Conservation (phyloP, 2,329 filamentous ascomycete species). For the Cadophora sp. region DNA sequence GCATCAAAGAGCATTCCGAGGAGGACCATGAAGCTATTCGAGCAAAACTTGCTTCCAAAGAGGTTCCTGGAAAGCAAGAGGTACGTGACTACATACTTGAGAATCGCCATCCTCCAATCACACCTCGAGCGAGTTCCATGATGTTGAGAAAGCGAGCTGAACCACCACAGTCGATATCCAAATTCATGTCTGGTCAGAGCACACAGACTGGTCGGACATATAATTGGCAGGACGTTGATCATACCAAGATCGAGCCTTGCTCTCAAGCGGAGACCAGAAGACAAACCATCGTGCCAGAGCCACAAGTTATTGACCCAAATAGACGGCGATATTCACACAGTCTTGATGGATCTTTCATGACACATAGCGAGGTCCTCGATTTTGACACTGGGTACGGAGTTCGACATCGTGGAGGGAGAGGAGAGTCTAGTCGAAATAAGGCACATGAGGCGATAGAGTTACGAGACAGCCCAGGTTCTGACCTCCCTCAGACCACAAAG, state of each 20-base stretch:
- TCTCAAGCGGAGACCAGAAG: slow-evolving; percentile 6
- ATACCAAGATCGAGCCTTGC: slow-evolving; percentile 22
- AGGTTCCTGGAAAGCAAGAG: slow-evolving; percentile 35
- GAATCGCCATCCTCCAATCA: slow-evolving; percentile 32
- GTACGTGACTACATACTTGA: slow-evolving; percentile 37
- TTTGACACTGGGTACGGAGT: slow-evolving; percentile 37
- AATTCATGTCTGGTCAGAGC: slow-evolving; percentile 21
- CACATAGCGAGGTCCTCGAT: slow-evolving; percentile 37
- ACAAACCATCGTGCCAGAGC: slow-evolving; percentile 3
- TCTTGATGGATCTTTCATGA: slow-evolving; percentile 33
- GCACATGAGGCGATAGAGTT: slow-evolving; percentile 30
- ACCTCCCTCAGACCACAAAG: slow-evolving; percentile 32
- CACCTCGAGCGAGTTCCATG: slow-evolving; percentile 34
- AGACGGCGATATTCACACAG: slow-evolving; percentile 30
- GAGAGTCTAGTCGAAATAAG: slow-evolving; percentile 18
- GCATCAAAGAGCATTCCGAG: slow-evolving; percentile 28
- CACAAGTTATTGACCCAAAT: slow-evolving; percentile 3
- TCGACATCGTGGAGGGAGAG: slow-evolving; percentile 29
- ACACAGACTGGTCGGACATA: slow-evolving; percentile 29
- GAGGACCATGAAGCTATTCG: slow-evolving; percentile 32
- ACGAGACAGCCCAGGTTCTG: slow-evolving; percentile 32
- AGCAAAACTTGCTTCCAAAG: slow-evolving; percentile 30
- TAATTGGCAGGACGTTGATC: slow-evolving; percentile 37
- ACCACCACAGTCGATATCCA: slow-evolving; percentile 22
- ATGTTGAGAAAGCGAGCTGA: slow-evolving; percentile 33